Conservation (phyloP, 306 rosid species). For the Phaseolus lunatus region DNA sequence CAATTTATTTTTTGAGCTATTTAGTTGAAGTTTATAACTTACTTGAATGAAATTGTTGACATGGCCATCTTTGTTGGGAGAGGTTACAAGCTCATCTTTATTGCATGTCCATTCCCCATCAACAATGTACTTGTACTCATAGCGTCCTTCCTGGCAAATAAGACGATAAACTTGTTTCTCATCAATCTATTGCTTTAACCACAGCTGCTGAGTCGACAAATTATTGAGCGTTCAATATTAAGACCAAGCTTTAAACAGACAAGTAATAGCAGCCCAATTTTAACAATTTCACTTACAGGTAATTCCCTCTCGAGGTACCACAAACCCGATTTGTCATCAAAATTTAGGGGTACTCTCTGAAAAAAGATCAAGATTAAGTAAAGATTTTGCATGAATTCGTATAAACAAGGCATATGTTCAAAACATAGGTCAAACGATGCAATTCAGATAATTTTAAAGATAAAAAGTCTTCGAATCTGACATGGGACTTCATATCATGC, state of each 20-base stretch:
- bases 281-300: slow-evolving; percentile 63
- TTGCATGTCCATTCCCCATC: slow-evolving; percentile 84
- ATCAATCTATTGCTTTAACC: slow-evolving; percentile 13
- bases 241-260: slow-evolving; percentile 22
- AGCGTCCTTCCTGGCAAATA: slow-evolving; percentile 81
- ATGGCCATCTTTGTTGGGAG: slow-evolving; percentile 86
- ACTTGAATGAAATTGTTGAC: slow-evolving; percentile 81
- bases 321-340: slow-evolving; percentile 59
- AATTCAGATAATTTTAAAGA: not conserved
- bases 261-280: not conserved
- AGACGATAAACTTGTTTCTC: slow-evolving; percentile 33
- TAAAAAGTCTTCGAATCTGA: slow-evolving; percentile 24
- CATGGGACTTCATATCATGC: slow-evolving; percentile 15
- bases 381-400: slow-evolving; percentile 18
- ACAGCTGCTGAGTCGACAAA: not conserved
- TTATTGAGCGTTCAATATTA: slow-evolving; percentile 31
- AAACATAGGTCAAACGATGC: slow-evolving; percentile 32
- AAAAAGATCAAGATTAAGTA: slow-evolving; percentile 44
- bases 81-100: slow-evolving; percentile 55
- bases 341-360: slow-evolving; percentile 77
- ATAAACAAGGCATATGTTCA: slow-evolving; percentile 1
- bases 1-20: not conserved
- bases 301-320: slow-evolving; percentile 87
- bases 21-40: slow-evolving; percentile 49
- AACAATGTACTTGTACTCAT: slow-evolving; percentile 91